phyloP scores from a whole-genome alignment of 2,329 filamentous ascomycete genomes.

The Diaporthe sp. region DNA sequence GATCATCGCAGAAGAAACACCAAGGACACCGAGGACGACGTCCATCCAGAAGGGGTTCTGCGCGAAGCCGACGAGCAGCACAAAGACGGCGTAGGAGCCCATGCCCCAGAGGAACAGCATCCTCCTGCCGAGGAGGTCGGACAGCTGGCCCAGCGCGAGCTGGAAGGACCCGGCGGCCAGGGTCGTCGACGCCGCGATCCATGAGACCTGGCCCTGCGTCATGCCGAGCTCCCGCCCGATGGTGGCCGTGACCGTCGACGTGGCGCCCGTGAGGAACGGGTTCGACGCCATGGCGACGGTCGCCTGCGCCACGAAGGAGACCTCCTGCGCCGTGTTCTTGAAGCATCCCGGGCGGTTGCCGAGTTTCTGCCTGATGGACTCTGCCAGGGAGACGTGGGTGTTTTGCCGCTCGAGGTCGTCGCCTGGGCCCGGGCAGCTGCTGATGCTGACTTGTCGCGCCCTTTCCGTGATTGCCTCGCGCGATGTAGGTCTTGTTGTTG shows the following conservation, averaged over 20 bases:
- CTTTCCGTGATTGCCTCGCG: background rate
- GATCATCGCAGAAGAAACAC: constrained; percentile 74
- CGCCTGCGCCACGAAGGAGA: constrained; percentile 75
- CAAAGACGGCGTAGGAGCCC: constrained; percentile 69
- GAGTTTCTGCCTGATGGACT: constrained; percentile 45
- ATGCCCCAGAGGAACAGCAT: constrained; percentile 72
- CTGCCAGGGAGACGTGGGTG: constrained; percentile 19
- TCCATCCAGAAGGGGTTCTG: constrained; percentile 71
- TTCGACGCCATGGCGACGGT: constrained; percentile 77
- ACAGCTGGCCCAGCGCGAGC: constrained; percentile 75
- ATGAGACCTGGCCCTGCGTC: constrained; percentile 76
- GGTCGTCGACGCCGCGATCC: constrained; percentile 75
- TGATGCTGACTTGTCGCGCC: background rate
- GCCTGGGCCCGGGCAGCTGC: background rate
- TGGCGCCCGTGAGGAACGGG: constrained; percentile 70
- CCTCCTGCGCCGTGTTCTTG: constrained; percentile 72
- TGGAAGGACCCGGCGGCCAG: constrained; percentile 75
- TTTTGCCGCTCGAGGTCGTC: constrained; percentile 17
- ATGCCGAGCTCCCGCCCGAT: constrained; percentile 73
- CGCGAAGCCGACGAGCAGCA: constrained; percentile 72
- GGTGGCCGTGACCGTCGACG: constrained; percentile 73
- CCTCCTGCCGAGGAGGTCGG: constrained; percentile 77
- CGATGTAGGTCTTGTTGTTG: constrained; percentile 29
- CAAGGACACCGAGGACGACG: constrained; percentile 74
- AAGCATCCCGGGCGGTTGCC: constrained; percentile 70